Conservation (phyloP, 202 grass and related monocot genomes). For the Saccharum hybrid region DNA sequence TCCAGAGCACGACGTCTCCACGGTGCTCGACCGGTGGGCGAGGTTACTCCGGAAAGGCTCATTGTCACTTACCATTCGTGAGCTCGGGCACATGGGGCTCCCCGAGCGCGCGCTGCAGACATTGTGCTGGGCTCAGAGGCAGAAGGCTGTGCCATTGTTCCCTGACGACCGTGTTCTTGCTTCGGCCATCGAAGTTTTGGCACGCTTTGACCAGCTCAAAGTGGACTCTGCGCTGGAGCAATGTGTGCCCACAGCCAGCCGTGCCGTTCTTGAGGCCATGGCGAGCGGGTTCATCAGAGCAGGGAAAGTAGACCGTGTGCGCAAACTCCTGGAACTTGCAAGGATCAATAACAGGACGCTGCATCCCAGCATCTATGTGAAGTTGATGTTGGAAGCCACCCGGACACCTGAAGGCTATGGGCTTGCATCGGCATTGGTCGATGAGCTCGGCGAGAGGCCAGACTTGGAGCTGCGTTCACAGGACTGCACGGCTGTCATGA, state of each 20-base stretch:
- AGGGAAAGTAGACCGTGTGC: conserved; percentile 56
- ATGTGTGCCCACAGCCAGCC: conserved; percentile 65
- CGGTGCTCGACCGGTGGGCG: conserved; percentile 64
- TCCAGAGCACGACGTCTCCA: conserved; percentile 47
- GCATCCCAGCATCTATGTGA: conserved; percentile 55
- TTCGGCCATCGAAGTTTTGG: conserved; percentile 72
- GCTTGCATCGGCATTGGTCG: conserved; percentile 60
- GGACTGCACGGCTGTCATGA: conserved; percentile 87
- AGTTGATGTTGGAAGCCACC: conserved; percentile 68
- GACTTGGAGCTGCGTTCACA: conserved; percentile 57
- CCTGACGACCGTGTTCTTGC: conserved; percentile 73
- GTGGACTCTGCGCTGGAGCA: conserved; percentile 56
- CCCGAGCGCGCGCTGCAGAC: conserved; percentile 76
- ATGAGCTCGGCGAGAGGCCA: conserved; percentile 61
- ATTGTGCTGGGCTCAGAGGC: conserved; percentile 73
- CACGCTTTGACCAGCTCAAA: conserved; percentile 58
- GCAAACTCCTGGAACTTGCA: conserved; percentile 68
- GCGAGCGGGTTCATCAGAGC: conserved; percentile 67
- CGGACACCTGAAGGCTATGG: conserved; percentile 71
- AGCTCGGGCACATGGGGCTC: conserved; percentile 85
- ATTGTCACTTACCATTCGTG: conserved; percentile 79
- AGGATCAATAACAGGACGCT: conserved; percentile 64
- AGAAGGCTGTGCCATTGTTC: conserved; percentile 52
- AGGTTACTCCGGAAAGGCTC: conserved; percentile 84
- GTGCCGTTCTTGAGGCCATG: conserved; percentile 76